Base-by-base conservation (phyloP, 2,329 filamentous ascomycete genomes). In the Colletotrichum graminicola region DNA sequence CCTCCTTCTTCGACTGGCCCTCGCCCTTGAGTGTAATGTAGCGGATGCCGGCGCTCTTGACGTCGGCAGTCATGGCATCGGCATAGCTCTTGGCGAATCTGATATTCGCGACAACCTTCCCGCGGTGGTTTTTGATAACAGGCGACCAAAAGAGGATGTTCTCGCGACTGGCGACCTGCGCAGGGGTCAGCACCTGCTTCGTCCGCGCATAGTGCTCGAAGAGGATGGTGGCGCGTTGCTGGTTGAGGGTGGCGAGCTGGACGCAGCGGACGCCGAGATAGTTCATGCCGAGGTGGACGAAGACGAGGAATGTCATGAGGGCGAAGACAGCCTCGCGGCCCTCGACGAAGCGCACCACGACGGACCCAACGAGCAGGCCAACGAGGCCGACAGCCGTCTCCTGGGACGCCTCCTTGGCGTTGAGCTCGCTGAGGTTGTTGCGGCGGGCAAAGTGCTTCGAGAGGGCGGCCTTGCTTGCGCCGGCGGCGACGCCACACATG, bases 341-440 rank as follows among this genome's bases (percentile, higher is more conserved):
- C 62, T 92, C 89, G 29, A 98, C 89, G 73, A 89, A 85, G 43
- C 92, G 92, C 23, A 98, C 93, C 18, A 97, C 90, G 2, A 97
- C 72, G 59, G 92, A 96, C 0, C 96, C 96, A 18, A 88, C 89
- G 62, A 97, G 86, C 89, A 98, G 94, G 2, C 96, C 96, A 43
- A 97, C 73, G 34, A 98, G 85, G 2, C 94, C 95, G 67, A 99
- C 93, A 26, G 97, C 90, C 0, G 95, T 98, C 82, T 98, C 96
- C 82, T 98, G 96, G 75, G 93, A 97, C 16, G 94, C 94, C 79
- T 98, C 95, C 87, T 97, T 91, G 67, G 95, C 95, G 82, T 98
- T 98, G 67, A 99, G 86, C 80, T 98, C 95, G 1, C 94, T 95
- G 55, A 98, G 83, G 79, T 98, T 98, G 47, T 94, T 93, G 78